A percentile compares a stretch with the other conserved stretches of the same genome.
phyloP scores from a whole-genome alignment of 139 green algal genomes.

The Picochlorum sp. region DNA sequence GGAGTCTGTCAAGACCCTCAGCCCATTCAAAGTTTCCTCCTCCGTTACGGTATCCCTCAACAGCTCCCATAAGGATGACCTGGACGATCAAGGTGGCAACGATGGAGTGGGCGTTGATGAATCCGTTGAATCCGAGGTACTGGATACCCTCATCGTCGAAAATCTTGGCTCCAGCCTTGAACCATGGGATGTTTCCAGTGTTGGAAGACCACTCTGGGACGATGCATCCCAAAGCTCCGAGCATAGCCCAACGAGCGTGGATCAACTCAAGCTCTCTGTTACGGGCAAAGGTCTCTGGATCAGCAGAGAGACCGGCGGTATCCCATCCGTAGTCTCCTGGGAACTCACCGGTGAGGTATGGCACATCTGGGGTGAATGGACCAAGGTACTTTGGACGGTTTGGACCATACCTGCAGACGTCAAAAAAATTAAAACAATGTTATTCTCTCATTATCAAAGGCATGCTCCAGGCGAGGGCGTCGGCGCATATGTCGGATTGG shows the following conservation, averaged over 20 bases:
- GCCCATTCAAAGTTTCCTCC: slow-evolving; percentile 48
- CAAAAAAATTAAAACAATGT: too few species aligned
- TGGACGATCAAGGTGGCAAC: slow-evolving; percentile 58
- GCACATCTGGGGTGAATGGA: slow-evolving; percentile 61
- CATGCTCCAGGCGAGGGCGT: too few species aligned
- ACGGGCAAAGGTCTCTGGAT: slow-evolving; percentile 67
- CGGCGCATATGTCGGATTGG: too few species aligned
- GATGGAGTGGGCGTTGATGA: slow-evolving; percentile 76
- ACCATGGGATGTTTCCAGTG: slow-evolving; percentile 62
- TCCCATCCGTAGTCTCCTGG: slow-evolving; percentile 66
- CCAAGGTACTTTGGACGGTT: slow-evolving; percentile 82
- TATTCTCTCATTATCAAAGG: too few species aligned
- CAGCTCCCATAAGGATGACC: slow-evolving; percentile 74
- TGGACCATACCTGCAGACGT: slow-evolving; percentile 55
- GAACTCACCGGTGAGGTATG: slow-evolving; percentile 47
- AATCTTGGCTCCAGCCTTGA: slow-evolving; percentile 61
- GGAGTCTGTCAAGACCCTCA: slow-evolving; percentile 68
- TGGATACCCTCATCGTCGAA: slow-evolving; percentile 45
- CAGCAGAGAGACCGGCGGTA: slow-evolving; percentile 74
- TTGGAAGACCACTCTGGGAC: slow-evolving; percentile 61
- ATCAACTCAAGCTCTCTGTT: slow-evolving; percentile 81
- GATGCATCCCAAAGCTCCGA: slow-evolving; percentile 87
- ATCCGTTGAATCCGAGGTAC: slow-evolving; percentile 60
- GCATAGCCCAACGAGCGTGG: slow-evolving; percentile 87
- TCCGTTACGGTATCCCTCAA: slow-evolving; percentile 80